Conservation (phyloP, 177 flowering plant species). For the Tripterygium wilfordii region DNA sequence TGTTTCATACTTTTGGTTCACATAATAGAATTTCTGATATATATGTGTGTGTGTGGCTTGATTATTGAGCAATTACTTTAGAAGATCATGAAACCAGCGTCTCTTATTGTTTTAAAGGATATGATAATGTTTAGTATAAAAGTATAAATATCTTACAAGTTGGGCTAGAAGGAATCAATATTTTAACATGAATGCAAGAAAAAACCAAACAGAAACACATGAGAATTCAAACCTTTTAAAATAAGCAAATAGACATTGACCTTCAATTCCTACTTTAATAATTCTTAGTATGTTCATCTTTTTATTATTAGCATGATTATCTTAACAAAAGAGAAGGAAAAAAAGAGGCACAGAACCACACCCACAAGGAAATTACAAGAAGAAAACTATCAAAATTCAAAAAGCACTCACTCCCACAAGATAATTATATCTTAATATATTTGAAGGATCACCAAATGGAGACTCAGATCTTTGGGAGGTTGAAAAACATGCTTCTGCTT, state of each 20-base stretch:
- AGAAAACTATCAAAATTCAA: conserved; percentile 18
- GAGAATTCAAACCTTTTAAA: conserved; percentile 23
- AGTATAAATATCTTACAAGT: too few species aligned
- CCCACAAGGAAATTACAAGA: conserved; percentile 17
- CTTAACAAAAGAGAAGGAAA: not conserved
- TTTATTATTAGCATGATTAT: too few species aligned
- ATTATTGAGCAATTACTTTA: too few species aligned
- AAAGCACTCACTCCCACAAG: conserved; percentile 19
- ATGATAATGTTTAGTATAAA: too few species aligned
- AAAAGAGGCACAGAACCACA: conserved; percentile 12
- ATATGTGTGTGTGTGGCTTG: too few species aligned
- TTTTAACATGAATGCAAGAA: conserved; percentile 5
- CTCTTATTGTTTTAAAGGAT: too few species aligned
- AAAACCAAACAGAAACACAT: conserved; percentile 19
- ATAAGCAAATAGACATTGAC: conserved; percentile 33
- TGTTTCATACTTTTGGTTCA: too few species aligned
- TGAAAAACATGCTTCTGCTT: conserved; percentile 34
- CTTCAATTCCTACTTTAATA: conserved; percentile 21
- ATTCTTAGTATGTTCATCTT: too few species aligned
- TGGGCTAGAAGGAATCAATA: not conserved
- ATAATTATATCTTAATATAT: conserved; percentile 10
- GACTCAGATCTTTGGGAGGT: conserved; percentile 16
- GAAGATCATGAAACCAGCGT: too few species aligned
- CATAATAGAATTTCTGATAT: too few species aligned
- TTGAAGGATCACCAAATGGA: conserved; percentile 13